These are phyloP conservation scores for Nakaseomyces uthaithaninus DNA, from an alignment of 1,139 yeast genomes.

Conservation along the genomic window DNA sequence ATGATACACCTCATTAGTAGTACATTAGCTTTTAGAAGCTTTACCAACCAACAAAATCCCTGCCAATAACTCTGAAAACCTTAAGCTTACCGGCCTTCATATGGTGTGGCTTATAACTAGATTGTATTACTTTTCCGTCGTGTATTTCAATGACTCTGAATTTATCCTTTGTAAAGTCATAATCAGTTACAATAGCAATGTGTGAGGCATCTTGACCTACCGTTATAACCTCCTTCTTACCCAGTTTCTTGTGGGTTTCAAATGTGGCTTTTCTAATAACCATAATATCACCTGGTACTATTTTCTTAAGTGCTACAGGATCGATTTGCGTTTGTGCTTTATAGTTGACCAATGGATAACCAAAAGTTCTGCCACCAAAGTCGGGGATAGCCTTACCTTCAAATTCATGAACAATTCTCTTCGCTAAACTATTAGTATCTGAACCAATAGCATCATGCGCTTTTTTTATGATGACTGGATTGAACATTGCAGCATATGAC, in stretches of 20 bases:
- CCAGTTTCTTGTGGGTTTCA: slow-evolving; percentile 56
- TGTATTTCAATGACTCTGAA: slow-evolving; percentile 64
- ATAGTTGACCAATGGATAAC: slow-evolving; percentile 56
- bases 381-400: slow-evolving; percentile 29
- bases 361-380: slow-evolving; percentile 62
- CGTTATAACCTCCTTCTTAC: slow-evolving; percentile 38
- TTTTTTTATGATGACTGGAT: slow-evolving; percentile 37
- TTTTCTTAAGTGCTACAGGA: slow-evolving; percentile 33
- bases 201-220: slow-evolving; percentile 44
- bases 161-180: slow-evolving; percentile 68
- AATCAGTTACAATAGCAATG: slow-evolving; percentile 52
- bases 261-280: slow-evolving; percentile 70
- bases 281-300: slow-evolving; percentile 76
- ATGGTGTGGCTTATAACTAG: slow-evolving; percentile 60
- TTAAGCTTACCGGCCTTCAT: slow-evolving; percentile 73
- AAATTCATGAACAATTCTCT: slow-evolving; percentile 15
- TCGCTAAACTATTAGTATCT: slow-evolving; percentile 14
- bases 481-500: slow-evolving; percentile 41
- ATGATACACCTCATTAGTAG: too few relatives aligned
- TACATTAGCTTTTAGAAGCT: not conserved
- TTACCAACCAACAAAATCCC: slow-evolving; percentile 57
- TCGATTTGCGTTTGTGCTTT: slow-evolving; percentile 52
- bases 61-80: slow-evolving; percentile 64
- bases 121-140: slow-evolving; percentile 50
- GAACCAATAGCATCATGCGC: slow-evolving; percentile 41